Base-by-base conservation (phyloP, 1,284 basidiomycete genomes). In the Cryptococcus sp. region DNA sequence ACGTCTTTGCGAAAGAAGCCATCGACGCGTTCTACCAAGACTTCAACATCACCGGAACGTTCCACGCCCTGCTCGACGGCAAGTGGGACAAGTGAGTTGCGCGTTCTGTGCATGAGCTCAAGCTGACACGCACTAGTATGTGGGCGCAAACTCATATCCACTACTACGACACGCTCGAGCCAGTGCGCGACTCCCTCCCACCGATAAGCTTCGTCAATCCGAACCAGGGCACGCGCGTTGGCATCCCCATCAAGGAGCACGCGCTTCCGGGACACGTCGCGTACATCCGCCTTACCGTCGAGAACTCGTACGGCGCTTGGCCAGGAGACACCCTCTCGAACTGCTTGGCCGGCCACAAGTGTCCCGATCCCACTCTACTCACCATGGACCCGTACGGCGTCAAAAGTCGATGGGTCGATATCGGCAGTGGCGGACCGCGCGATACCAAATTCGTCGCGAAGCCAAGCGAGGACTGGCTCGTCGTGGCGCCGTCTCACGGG, bases 91-190 rank as follows among this genome's bases (percentile, higher is more conserved):
- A 73, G 66, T 66, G 41, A 53, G 60, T 70, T 39, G 23, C 23
- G 27, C 22, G 27, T 27, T 25, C 11, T 0, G 23, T 5, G n/a
- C 19, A 41, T 20, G 35, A 20, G 41, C 17, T 41, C 22, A 8
- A 4, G 22, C 42, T 45, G 42, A 40, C 27, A 40, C n/a, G 27
- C 23, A 15, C 27, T 57, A 52, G 60, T 84, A 85, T 88, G 83
- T 87, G 88, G 85, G 85, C 86, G 63, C 87, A 88, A 66, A 86
- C 62, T 8, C 65, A 73, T 27, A 66, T 76, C 54, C 65, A 64
- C 51, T 70, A 64, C n/a, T 53, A 61, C 61, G 87, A 87, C 69
- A 86, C 85, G 84, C 87, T 88, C 62, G 84, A 88, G 69, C 85
- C 85, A 2, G 54, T 59, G 41, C 59, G 61, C 22, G 61, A 67